phyloP scores from a whole-genome alignment of 2,329 filamentous ascomycete species.

The Penicillium fuscoglaucum region DNA sequence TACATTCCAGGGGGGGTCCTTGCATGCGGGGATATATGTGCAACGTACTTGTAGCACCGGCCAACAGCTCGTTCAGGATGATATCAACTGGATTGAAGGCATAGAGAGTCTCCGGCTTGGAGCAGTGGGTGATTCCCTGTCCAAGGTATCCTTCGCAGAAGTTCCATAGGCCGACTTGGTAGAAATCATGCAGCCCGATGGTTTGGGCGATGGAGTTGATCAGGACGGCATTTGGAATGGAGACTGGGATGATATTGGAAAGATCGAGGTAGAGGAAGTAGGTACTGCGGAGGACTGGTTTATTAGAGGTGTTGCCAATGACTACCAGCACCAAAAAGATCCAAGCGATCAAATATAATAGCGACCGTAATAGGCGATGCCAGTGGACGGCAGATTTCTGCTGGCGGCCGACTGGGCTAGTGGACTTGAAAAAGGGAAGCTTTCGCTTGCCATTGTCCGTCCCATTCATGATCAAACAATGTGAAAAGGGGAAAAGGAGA shows the following conservation, averaged over 20 bases:
- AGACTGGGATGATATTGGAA: constrained; percentile 73
- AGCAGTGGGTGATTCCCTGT: constrained; percentile 71
- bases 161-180: constrained; percentile 87
- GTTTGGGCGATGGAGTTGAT: constrained; percentile 86
- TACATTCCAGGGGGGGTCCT: background rate
- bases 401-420: constrained; percentile 30
- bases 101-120: constrained; percentile 67
- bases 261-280: constrained; percentile 87
- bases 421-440: constrained; percentile 29
- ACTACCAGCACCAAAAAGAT: constrained; percentile 80
- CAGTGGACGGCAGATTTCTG: constrained; percentile 44
- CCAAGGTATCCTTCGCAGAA: constrained; percentile 84
- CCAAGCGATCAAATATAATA: constrained; percentile 71
- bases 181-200: constrained; percentile 89
- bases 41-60: constrained; percentile 70
- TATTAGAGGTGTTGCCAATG: constrained; percentile 70
- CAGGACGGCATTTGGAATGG: constrained; percentile 68
- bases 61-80: constrained; percentile 73
- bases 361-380: constrained; percentile 64
- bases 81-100: constrained; percentile 92
- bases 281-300: constrained; percentile 63
- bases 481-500: background rate
- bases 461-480: constrained; percentile 16
- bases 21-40: background rate
- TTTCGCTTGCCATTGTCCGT: constrained; percentile 22